Evolutionary conservation across 1,284 basidiomycete species (phyloP).

Genomic region (Uromyces viciae-fabae): DNA sequence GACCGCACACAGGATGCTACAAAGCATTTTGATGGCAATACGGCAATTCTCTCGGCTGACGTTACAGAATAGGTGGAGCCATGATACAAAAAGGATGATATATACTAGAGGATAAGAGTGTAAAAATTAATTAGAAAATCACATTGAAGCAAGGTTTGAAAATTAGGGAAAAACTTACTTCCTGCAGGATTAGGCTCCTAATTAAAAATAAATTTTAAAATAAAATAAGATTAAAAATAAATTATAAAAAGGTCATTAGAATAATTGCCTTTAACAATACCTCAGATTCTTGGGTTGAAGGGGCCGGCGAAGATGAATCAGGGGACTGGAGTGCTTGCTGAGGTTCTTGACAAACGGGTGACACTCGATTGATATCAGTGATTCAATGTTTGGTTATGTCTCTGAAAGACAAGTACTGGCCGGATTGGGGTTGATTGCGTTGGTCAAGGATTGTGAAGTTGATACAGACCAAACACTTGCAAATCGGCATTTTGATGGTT

Average conservation of each 20-base stretch:
- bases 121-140: neutral
- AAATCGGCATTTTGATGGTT: neutral
- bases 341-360: neutral
- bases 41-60: slow-evolving; percentile 8
- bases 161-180: neutral
- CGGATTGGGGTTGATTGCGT: neutral
- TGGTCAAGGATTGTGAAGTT: neutral
- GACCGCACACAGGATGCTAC: no score
- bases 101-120: slow-evolving; percentile 8
- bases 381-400: slow-evolving; percentile 2
- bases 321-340: neutral
- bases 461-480: neutral
- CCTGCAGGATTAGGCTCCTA: neutral
- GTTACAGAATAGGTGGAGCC: slow-evolving; percentile 29
- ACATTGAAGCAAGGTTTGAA: neutral
- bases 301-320: neutral
- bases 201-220: no score
- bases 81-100: neutral
- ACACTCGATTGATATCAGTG: neutral
- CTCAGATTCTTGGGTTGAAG: neutral
- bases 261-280: no score
- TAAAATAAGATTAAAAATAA: no score
- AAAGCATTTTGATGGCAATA: neutral
- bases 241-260: no score
- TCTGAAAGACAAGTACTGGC: neutral